Evolutionary conservation across 345 rosid genomes (phyloP), one percentile per base, ranked within the genome.

Genomic region (Combretum micranthum): DNA sequence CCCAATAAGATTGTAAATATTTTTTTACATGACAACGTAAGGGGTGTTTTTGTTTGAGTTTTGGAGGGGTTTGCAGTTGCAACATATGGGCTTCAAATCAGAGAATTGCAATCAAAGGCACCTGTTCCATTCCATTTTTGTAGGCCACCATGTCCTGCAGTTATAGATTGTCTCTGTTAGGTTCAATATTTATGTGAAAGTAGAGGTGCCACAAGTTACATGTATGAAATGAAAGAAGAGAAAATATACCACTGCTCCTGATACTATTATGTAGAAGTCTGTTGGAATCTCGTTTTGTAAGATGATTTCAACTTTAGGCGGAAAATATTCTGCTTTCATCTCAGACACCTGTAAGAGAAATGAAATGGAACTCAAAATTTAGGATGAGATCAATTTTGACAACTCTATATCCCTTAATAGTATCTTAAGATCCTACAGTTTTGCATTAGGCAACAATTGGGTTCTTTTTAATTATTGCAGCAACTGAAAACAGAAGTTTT

Each of bases 261-360:
- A 84, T 50, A 80, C 89, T 67, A 93, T 54, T 25, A 88, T 70
- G 78, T 86, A 93, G 79, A 93, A 85, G 61, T 93, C 99, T 22
- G 96, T 85, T 16, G 97, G 91, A 63, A 86, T 77, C 69, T 88
- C 97, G 64, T 93, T 93, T 47, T 86, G 94, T 55, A 93, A 66
- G 32, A 88, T 83, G 44, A 88, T 88, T 59, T 92, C 99, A 55
- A 92, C 81, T 62, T 83, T 88, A 0, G 97, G 99, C n/a, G 96
- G 97, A 67, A 84, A 89, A 66, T 84, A 86, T 71, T 88, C 96
- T 62, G 93, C 98, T 63, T 76, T 81, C 79, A 88, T 72, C 55
- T 86, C 90, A 0, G 91, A 77, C 42, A 92, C 89, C 97, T 88
- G 69, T 44, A 49, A 20, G 50, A 4, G 20, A 37, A 20, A 15